Evolutionary conservation across 352 stramenopile species (phyloP).

Genomic region (Phytophthora colocasiae): DNA sequence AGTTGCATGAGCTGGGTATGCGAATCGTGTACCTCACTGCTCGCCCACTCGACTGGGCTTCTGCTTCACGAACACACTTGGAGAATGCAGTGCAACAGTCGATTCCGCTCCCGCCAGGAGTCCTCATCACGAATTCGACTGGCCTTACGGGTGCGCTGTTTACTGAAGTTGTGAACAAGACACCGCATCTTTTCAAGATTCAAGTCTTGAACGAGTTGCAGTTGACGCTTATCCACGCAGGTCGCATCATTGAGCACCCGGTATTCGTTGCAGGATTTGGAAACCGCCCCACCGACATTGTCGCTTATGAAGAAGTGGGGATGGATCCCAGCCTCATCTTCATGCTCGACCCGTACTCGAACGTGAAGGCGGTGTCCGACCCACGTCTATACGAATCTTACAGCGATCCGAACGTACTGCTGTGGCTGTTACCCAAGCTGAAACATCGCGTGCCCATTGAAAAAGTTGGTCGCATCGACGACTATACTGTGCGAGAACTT

Average conservation of each 20-base stretch:
- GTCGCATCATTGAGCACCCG: slow-evolving; percentile 70
- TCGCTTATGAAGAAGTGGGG: slow-evolving; percentile 80
- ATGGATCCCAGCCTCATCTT: slow-evolving; percentile 80
- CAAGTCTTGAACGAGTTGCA: slow-evolving; percentile 86
- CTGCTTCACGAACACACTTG: slow-evolving; percentile 71
- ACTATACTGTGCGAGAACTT: slow-evolving; percentile 84
- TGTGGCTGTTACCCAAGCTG: slow-evolving; percentile 82
- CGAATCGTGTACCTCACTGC: slow-evolving; percentile 86
- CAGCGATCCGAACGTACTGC: slow-evolving; percentile 76
- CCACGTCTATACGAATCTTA: slow-evolving; percentile 84
- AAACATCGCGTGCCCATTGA: slow-evolving; percentile 87
- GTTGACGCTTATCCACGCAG: slow-evolving; percentile 81
- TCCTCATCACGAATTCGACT: slow-evolving; percentile 85
- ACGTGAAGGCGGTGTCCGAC: slow-evolving; percentile 65
- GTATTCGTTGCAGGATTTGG: slow-evolving; percentile 89
- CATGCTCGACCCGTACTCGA: slow-evolving; percentile 86
- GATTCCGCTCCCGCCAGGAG: slow-evolving; percentile 63
- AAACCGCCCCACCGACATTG: slow-evolving; percentile 84
- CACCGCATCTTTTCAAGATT: slow-evolving; percentile 84
- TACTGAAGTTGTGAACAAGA: slow-evolving; percentile 90
- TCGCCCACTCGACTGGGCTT: slow-evolving; percentile 81
- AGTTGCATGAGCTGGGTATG: slow-evolving; percentile 75
- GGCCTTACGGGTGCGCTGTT: slow-evolving; percentile 78
- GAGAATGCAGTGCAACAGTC: slow-evolving; percentile 76
- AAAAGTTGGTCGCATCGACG: slow-evolving; percentile 78